These are phyloP conservation scores for Crithidia fasciculata DNA, from an alignment of 208 protist species.

Conservation along the genomic window DNA sequence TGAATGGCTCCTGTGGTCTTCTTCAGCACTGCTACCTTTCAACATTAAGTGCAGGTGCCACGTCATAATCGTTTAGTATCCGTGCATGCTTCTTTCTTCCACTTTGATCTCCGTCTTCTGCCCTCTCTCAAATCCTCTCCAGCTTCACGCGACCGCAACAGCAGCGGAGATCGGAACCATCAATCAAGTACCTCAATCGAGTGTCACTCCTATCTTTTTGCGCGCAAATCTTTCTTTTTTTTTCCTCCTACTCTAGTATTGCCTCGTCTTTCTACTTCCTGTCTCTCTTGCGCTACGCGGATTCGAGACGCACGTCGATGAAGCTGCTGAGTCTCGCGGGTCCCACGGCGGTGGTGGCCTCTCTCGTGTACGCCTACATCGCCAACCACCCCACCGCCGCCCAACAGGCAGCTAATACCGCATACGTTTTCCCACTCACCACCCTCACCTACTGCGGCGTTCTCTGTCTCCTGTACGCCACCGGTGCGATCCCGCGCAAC, in stretches of 20 bases:
- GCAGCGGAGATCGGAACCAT: too few species aligned
- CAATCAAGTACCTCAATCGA: too few species aligned
- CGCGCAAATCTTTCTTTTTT: background rate
- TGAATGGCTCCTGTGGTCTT: too few species aligned
- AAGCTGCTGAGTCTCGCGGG: slow-evolving; percentile 19
- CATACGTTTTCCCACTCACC: slow-evolving; percentile 27
- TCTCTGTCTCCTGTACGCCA: slow-evolving; percentile 42
- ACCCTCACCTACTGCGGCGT: slow-evolving; percentile 32
- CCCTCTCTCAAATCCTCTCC: too few species aligned
- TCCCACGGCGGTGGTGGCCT: slow-evolving; percentile 31
- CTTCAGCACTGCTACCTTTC: too few species aligned
- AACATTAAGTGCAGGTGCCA: too few species aligned
- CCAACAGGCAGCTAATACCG: slow-evolving; percentile 8
- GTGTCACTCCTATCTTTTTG: background rate
- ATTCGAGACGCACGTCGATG: background rate
- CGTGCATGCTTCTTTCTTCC: too few species aligned
- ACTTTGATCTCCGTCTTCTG: too few species aligned
- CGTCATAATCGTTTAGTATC: too few species aligned
- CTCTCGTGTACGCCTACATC: slow-evolving; percentile 37
- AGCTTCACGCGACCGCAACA: too few species aligned
- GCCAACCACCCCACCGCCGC: slow-evolving; percentile 27
- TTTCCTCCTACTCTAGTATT: slow-evolving; percentile 3
- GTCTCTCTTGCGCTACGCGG: background rate
- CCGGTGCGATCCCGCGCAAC: slow-evolving; percentile 56
- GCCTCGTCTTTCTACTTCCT: background rate